Evolutionary conservation across 495 filamentous ascomycete genomes (phyloP).

Genomic region (Amphirosellinia nigrospora): DNA sequence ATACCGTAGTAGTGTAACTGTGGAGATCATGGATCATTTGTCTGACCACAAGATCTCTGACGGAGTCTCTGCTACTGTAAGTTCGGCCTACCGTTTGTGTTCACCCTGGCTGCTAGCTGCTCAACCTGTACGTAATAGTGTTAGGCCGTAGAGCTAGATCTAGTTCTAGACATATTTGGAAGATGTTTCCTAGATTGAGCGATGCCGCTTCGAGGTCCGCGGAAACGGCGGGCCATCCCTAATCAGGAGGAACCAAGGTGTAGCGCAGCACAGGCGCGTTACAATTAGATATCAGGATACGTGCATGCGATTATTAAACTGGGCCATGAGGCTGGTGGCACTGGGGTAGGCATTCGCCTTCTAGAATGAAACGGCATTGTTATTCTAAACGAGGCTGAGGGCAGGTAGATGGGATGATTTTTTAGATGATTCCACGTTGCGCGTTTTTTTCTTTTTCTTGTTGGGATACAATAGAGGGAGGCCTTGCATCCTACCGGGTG

Average conservation of each 20-base stretch:
- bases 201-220: conserved; percentile 5
- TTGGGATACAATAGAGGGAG: conserved; percentile 31
- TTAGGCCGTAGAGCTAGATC: background rate
- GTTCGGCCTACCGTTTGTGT: background rate
- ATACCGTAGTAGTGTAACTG: no score
- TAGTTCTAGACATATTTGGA: conserved; percentile 18
- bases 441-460: background rate
- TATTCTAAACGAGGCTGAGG: conserved; percentile 22
- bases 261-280: conserved; percentile 8
- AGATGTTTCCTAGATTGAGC: conserved; percentile 21
- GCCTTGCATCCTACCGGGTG: conserved; percentile 27
- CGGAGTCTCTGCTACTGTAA: background rate
- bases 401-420: conserved; percentile 15
- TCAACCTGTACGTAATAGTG: conserved; percentile 4
- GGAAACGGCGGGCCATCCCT: conserved; percentile 10
- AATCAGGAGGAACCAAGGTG: conserved; percentile 17
- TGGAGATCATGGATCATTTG: conserved; percentile 24
- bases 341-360: conserved; percentile 2
- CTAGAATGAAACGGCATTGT: conserved; percentile 24
- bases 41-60: conserved; percentile 24
- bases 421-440: conserved; percentile 26
- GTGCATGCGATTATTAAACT: conserved; percentile 9
- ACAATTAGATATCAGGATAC: conserved; percentile 21
- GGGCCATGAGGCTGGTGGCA: conserved; percentile 18
- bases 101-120: background rate